phyloP scores from a whole-genome alignment of 495 filamentous ascomycete species.

The Talaromyces trachyspermus region DNA sequence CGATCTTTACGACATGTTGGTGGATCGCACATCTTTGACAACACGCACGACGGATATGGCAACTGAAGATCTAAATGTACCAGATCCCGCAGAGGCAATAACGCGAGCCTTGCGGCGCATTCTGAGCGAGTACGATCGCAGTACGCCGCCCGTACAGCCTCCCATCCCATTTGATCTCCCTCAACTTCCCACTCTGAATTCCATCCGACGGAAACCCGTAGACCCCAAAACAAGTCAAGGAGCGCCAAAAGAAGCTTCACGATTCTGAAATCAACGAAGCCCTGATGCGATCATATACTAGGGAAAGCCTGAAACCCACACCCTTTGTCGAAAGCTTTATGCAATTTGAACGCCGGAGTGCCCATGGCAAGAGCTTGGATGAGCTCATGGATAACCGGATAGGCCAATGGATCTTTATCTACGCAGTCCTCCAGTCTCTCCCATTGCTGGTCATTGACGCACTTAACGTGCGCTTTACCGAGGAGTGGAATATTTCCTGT shows the following conservation, averaged over 20 bases:
- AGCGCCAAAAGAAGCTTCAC: conserved; percentile 61
- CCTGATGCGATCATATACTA: conserved; percentile 68
- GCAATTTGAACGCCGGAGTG: conserved; percentile 72
- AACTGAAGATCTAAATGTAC: conserved; percentile 26
- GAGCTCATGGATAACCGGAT: conserved; percentile 71
- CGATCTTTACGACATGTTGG: conserved; percentile 80
- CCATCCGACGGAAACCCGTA: conserved; percentile 50
- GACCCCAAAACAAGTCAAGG: conserved; percentile 62
- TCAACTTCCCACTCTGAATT: conserved; percentile 60
- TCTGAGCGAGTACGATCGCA: conserved; percentile 78
- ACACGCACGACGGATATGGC: conserved; percentile 44
- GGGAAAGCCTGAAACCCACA: conserved; percentile 54
- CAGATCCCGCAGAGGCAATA: conserved; percentile 37
- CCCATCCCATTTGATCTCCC: conserved; percentile 90
- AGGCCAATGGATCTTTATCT: conserved; percentile 93
- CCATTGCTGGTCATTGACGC: conserved; percentile 88
- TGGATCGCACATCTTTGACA: conserved; percentile 56
- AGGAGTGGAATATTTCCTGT: conserved; percentile 97
- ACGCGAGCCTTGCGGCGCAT: conserved; percentile 60
- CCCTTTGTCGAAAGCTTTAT: conserved; percentile 74
- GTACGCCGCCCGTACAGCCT: conserved; percentile 79
- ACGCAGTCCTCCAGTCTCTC: conserved; percentile 81
- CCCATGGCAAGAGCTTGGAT: conserved; percentile 59
- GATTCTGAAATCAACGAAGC: conserved; percentile 67
- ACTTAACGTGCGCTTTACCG: conserved; percentile 63